phyloP scores from a whole-genome alignment of 1,284 basidiomycete genomes.

The Sphaerobolus stellatus region DNA sequence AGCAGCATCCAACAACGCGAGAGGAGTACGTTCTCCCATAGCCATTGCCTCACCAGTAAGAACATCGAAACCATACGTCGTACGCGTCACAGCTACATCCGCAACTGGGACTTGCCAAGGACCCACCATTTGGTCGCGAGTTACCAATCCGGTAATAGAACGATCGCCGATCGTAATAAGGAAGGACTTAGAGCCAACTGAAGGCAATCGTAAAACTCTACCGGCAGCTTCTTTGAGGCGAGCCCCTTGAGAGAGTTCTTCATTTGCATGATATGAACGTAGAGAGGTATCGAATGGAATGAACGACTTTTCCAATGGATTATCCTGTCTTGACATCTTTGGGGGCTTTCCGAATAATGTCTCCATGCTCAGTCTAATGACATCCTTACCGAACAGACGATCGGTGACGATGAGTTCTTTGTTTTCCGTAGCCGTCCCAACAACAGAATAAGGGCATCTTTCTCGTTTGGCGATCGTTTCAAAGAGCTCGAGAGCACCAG shows the following conservation, averaged over 20 bases:
- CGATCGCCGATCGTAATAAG: conserved; percentile 98
- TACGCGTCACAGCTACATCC: conserved; percentile 93
- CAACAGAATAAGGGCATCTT: conserved; percentile 89
- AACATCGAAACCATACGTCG: conserved; percentile 90
- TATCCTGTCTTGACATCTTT: conserved; percentile 82
- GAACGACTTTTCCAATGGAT: conserved; percentile 48
- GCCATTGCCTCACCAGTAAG: conserved; percentile 94
- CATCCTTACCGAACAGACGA: conserved; percentile 73
- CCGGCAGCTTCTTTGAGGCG: conserved; percentile 60
- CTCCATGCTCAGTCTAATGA: conserved; percentile 91
- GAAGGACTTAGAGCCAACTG: conserved; percentile 95
- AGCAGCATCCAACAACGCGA: conserved; percentile 84
- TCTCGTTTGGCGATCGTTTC: conserved; percentile 82
- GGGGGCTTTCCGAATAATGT: conserved; percentile 97
- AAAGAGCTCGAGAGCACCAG: conserved; percentile 55
- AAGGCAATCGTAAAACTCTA: conserved; percentile 87
- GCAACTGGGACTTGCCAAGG: conserved; percentile 98
- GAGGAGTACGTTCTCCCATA: conserved; percentile 93
- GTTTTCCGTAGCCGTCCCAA: conserved; percentile 82
- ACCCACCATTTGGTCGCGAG: conserved; percentile 98
- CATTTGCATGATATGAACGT: conserved; percentile 57
- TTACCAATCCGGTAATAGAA: conserved; percentile 90
- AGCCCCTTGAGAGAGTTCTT: conserved; percentile 41
- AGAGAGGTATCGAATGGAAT: conserved; percentile 75
- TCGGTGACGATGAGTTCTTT: conserved; percentile 90